A percentile compares a stretch with the other conserved stretches of the same genome.
phyloP scores from a whole-genome alignment of 805 yeast species.

The Wickerhamomyces alni region DNA sequence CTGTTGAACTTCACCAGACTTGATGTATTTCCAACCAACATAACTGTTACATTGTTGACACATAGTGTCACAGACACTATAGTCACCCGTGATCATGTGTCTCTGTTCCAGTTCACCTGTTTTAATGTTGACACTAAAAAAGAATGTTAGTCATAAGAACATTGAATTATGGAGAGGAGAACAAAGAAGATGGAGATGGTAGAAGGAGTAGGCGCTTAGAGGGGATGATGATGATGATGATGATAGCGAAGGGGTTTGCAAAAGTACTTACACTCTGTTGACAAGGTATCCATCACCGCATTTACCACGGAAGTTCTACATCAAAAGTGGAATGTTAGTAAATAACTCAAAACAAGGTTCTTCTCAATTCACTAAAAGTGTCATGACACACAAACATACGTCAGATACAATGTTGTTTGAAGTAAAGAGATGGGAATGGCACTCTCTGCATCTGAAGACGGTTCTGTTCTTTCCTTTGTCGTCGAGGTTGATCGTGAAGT shows the following conservation, averaged over 20 bases:
- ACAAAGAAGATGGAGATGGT: background rate
- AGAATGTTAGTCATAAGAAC: background rate
- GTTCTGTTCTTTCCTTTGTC: conserved; percentile 9
- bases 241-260: too few relatives aligned
- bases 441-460: conserved; percentile 14
- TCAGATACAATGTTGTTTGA: conserved; percentile 13
- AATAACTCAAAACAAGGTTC: background rate
- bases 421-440: conserved; percentile 17
- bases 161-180: background rate
- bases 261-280: conserved; percentile 29
- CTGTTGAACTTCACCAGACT: conserved; percentile 39
- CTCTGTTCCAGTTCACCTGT: conserved; percentile 32
- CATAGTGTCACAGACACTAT: conserved; percentile 47
- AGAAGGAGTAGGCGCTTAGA: background rate
- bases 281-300: conserved; percentile 56
- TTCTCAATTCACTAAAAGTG: background rate
- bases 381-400: background rate
- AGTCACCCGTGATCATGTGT: conserved; percentile 55
- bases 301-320: conserved; percentile 46
- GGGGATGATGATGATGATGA: background rate
- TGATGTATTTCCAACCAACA: conserved; percentile 61
- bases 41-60: conserved; percentile 49
- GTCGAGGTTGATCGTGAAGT: conserved; percentile 13
- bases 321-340: background rate
- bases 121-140: conserved; percentile 30